Percentiles rank a stretch among this genome's conserved stretches.
Evolutionary conservation across 2,329 filamentous ascomycete species (phyloP).

Genomic region (Raffaelea arxii): DNA sequence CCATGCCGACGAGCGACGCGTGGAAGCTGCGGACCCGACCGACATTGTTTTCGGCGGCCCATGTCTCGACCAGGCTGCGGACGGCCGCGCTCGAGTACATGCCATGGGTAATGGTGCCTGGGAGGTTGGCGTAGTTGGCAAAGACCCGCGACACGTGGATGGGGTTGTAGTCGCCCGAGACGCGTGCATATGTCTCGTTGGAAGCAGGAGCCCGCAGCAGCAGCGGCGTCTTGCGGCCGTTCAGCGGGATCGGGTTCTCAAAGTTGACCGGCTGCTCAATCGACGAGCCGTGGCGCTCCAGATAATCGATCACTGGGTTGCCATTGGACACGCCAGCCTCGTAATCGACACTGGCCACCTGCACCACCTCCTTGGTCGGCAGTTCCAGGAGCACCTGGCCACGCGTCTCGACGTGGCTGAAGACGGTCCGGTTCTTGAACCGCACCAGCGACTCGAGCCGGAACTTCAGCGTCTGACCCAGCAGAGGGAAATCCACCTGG

Average conservation of each 20-base stretch:
- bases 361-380: constrained; percentile 92
- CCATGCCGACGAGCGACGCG: constrained; percentile 95
- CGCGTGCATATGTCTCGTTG: constrained; percentile 95
- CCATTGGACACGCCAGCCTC: constrained; percentile 84
- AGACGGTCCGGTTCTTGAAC: constrained; percentile 91
- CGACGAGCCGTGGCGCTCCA: constrained; percentile 79
- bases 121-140: constrained; percentile 87
- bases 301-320: constrained; percentile 94
- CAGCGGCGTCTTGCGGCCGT: constrained; percentile 72
- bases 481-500: constrained; percentile 63
- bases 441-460: constrained; percentile 83
- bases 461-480: constrained; percentile 93
- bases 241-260: constrained; percentile 92
- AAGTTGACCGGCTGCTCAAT: constrained; percentile 96
- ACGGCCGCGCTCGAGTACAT: constrained; percentile 99
- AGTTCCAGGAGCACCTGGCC: constrained; percentile 91
- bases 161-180: constrained; percentile 97
- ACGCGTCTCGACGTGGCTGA: constrained; percentile 82
- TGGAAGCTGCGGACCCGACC: constrained; percentile 97
- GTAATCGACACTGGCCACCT: constrained; percentile 95
- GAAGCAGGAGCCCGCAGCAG: constrained; percentile 84
- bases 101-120: constrained; percentile 95
- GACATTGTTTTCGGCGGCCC: constrained; percentile 98
- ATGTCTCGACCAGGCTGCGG: constrained; percentile 91
- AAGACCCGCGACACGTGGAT: constrained; percentile 98